Evolutionary conservation across 192 early-diverging fungal species (phyloP).

Genomic region (Kickxella alabastrina): DNA sequence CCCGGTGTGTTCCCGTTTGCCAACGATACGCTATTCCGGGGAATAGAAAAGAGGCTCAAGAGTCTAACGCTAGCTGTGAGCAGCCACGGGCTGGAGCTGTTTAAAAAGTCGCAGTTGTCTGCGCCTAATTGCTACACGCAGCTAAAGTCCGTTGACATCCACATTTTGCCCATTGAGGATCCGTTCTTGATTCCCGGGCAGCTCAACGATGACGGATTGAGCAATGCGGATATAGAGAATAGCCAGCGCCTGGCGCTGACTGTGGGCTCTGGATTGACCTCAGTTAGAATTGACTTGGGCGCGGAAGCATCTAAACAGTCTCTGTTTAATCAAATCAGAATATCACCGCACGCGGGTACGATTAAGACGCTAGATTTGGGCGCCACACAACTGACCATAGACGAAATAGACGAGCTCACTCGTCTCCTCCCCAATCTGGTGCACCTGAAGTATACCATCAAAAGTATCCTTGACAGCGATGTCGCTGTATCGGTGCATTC

Average conservation of each 20-base stretch:
- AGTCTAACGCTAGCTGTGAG: conserved; percentile 5
- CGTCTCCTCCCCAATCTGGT: background rate
- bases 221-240: no score
- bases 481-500: background rate
- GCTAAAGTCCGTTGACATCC: background rate
- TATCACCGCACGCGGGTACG: no score
- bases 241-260: no score
- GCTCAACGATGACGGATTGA: background rate
- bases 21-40: background rate
- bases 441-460: background rate
- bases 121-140: background rate
- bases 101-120: background rate
- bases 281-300: no score
- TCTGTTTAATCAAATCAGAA: no score
- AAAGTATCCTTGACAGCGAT: background rate
- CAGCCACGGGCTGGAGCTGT: background rate
- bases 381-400: background rate
- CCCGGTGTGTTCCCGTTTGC: conserved; percentile 17
- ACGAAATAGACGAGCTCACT: background rate
- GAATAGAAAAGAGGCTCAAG: background rate
- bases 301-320: no score
- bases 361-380: background rate
- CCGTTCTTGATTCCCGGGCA: background rate
- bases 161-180: background rate
- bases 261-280: no score